A percentile compares a stretch with the other conserved stretches of the same genome.
phyloP scores from a whole-genome alignment of 345 rosid species.

The Microthlaspi erraticum region DNA sequence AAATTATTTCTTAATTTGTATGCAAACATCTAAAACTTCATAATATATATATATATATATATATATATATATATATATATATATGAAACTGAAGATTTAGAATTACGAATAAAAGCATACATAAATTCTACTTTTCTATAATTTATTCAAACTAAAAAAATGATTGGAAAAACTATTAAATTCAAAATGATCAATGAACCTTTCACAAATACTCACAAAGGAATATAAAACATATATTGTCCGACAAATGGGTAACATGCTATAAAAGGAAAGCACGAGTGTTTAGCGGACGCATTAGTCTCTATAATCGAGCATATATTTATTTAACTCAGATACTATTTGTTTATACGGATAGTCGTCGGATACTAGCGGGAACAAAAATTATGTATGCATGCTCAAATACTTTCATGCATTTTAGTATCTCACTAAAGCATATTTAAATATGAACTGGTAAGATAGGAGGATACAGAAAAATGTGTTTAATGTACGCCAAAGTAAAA shows the following conservation, averaged over 20 bases:
- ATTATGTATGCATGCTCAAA: slow-evolving; percentile 24
- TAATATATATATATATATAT: no score
- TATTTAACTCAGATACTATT: slow-evolving; percentile 10
- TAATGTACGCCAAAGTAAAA: slow-evolving; percentile 6
- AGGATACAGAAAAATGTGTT: slow-evolving; percentile 14
- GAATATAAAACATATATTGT: slow-evolving; percentile 27
- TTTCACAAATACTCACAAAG: no score
- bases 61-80: no score
- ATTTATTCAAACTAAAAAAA: no score
- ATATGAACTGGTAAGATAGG: slow-evolving; percentile 19
- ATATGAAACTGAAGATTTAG: no score
- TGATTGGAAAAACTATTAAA: not conserved
- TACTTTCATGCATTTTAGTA: slow-evolving; percentile 21
- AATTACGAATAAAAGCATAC: no score
- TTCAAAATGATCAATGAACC: not conserved
- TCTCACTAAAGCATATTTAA: not conserved
- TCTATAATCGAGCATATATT: slow-evolving; percentile 19
- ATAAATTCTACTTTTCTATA: no score
- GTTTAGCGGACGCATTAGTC: slow-evolving; percentile 42
- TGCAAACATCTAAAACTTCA: no score
- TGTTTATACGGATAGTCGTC: slow-evolving; percentile 28
- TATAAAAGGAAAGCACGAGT: slow-evolving; percentile 45
- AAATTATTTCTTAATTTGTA: no score
- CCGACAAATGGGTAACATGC: slow-evolving; percentile 32
- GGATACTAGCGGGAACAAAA: not conserved